Evolutionary conservation across 768 basidiomycete genomes (phyloP).

Genomic region (Mycena leptocephala): DNA sequence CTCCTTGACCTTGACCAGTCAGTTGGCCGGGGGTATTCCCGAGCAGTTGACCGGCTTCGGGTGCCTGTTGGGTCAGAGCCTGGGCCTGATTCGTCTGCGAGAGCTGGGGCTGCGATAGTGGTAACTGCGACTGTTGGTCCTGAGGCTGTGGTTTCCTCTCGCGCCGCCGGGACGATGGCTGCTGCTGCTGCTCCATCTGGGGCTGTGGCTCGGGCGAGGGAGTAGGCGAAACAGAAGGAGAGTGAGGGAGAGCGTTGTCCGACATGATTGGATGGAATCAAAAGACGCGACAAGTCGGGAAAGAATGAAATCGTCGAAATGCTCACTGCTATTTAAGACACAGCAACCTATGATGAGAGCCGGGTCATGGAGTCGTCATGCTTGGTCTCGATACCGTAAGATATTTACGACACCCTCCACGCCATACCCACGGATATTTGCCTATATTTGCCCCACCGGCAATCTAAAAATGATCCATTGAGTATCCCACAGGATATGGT

Average conservation of each 20-base stretch:
- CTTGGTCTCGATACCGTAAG: neutral
- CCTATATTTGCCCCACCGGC: too few species aligned
- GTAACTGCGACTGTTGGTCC: neutral
- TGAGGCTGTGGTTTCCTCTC: neutral
- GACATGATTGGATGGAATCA: neutral
- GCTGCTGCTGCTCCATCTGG: neutral
- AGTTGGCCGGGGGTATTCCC: too few species aligned
- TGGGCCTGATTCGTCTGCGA: neutral
- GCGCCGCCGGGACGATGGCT: neutral
- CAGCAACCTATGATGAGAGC: neutral
- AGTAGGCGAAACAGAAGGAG: neutral
- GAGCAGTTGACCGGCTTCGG: too few species aligned
- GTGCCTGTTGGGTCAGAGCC: neutral
- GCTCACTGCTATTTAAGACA: neutral
- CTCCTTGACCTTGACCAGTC: too few species aligned
- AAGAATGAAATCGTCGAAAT: neutral
- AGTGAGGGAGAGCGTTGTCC: neutral
- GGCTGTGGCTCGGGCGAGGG: neutral
- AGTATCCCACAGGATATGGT: neutral
- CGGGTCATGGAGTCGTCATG: neutral
- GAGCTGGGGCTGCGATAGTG: neutral
- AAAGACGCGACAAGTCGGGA: neutral
- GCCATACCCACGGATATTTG: neutral
- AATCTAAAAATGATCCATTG: neutral
- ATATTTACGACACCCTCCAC: neutral